Evolutionary conservation across 2,329 filamentous ascomycete species (phyloP), one percentile per base, ranked within the genome.

Genomic region (Davidsoniella neocaledoniae): DNA sequence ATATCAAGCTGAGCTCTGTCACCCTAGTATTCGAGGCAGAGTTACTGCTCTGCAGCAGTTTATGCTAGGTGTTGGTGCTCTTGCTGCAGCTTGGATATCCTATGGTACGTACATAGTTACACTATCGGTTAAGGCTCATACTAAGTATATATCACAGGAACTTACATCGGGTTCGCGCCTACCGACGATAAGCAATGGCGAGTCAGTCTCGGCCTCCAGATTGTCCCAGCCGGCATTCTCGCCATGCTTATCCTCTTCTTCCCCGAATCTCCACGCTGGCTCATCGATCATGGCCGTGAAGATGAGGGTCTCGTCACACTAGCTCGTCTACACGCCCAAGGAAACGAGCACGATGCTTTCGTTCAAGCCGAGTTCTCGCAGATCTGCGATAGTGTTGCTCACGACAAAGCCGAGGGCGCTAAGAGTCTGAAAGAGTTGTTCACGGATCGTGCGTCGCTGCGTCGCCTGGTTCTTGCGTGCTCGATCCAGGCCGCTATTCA

Each of bases 31-130:
- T 58, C 76, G 85, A 61, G 85, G 84, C 10, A 70, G 79, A 54
- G 73, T 91, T 29, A 87, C 83, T 0, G 74, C 77, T 26, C 68
- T 90, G 3, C 84, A 88, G 61, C 84, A 88, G 58, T 87, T 88
- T 59, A 88, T 88, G 83, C 62, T 90, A 47, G 84, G 83, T 1
- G 74, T 90, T 25, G 85, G 85, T 51, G 68, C 82, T 14, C 71
- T 91, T 1, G 65, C 79, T 14, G 84, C 85, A 0, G 72, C 77
- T 0, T 87, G 83, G 83, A 76, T 83, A 44, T 78, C 77, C 0
- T 90, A 79, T 54, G 84, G 79, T 42, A 66, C 65, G 14, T 67
- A 59, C 16, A 43, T 2, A 14, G 3, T 19, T 19, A 33, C 1
- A 21, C 17, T 33, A 19, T 43, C 26, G 7, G 16, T 2, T 10